These are phyloP conservation scores for Dioscorea cayenensis DNA, from an alignment of 116 monocot genomes.

Conservation along the genomic window DNA sequence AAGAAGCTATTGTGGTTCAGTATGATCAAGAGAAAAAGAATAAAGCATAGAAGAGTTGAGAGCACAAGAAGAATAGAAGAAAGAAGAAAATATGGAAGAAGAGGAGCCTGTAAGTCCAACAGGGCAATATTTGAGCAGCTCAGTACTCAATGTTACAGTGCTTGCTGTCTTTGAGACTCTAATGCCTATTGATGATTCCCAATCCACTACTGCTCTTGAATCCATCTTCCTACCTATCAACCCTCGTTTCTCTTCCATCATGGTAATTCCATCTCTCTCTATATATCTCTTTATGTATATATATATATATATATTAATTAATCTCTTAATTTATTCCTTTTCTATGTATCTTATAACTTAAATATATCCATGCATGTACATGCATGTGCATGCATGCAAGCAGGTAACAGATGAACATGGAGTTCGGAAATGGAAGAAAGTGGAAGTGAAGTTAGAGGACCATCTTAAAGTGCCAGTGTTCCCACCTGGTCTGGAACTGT, in stretches of 20 bases:
- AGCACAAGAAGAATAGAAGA: too few relatives aligned
- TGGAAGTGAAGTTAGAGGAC: constrained; percentile 30
- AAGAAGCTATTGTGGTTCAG: too few relatives aligned
- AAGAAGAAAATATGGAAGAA: neutral
- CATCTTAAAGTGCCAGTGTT: constrained; percentile 33
- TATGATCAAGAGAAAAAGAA: too few relatives aligned
- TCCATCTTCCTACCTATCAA: neutral
- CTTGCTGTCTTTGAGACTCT: neutral
- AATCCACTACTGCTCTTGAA: neutral
- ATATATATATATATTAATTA: neutral
- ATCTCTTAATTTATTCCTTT: too few relatives aligned
- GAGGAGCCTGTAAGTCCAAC: constrained; percentile 1
- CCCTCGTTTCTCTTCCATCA: constrained; percentile 1
- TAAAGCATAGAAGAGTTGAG: too few relatives aligned
- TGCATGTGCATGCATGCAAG: neutral
- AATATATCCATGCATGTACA: neutral
- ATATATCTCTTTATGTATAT: neutral
- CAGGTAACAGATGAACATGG: constrained; percentile 32
- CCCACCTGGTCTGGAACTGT: constrained; percentile 19
- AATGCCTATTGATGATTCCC: neutral
- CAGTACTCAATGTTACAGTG: neutral
- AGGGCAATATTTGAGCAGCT: neutral
- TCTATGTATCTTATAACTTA: neutral
- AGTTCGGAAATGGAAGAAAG: constrained; percentile 20
- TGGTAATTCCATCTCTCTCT: neutral